These are phyloP conservation scores for Cadophora sp. DNA, from an alignment of 2,329 filamentous ascomycete species.

Conservation along the genomic window DNA sequence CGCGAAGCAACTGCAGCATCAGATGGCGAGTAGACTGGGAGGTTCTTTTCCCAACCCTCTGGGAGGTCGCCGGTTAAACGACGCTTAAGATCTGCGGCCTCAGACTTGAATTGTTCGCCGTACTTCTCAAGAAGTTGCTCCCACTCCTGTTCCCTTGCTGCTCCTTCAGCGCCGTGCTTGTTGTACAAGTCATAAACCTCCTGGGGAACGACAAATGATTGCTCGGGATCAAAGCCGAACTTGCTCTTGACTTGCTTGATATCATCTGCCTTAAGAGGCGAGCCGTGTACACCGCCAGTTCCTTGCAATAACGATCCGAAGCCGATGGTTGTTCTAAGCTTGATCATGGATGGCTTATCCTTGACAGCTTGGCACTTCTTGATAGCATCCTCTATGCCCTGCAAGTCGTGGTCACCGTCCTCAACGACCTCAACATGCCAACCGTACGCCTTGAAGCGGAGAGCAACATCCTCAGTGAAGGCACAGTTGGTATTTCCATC, in stretches of 20 bases:
- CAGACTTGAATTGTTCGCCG: slow-evolving; percentile 74
- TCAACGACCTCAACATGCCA: slow-evolving; percentile 89
- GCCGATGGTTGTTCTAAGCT: slow-evolving; percentile 96
- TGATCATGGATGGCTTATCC: slow-evolving; percentile 97
- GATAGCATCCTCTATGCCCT: slow-evolving; percentile 87
- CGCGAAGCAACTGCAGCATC: slow-evolving; percentile 89
- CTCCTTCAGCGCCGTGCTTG: slow-evolving; percentile 85
- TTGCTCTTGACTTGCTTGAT: slow-evolving; percentile 91
- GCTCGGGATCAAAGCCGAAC: slow-evolving; percentile 94
- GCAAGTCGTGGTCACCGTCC: slow-evolving; percentile 89
- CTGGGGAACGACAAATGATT: slow-evolving; percentile 92
- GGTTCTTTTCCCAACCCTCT: slow-evolving; percentile 93
- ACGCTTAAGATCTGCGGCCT: slow-evolving; percentile 82
- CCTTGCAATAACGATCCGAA: slow-evolving; percentile 93
- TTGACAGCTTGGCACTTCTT: slow-evolving; percentile 84
- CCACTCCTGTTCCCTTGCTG: slow-evolving; percentile 92
- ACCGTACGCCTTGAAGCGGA: slow-evolving; percentile 96
- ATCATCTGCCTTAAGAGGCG: slow-evolving; percentile 93
- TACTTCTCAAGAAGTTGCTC: slow-evolving; percentile 93
- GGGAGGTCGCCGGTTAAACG: slow-evolving; percentile 85
- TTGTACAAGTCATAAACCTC: slow-evolving; percentile 91
- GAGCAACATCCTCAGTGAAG: slow-evolving; percentile 95
- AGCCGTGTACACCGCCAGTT: slow-evolving; percentile 94
- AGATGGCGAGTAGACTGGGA: slow-evolving; percentile 87
- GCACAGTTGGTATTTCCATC: slow-evolving; percentile 95